Base-by-base conservation (phyloP, 768 basidiomycete species). In the Boletus patriciae region DNA sequence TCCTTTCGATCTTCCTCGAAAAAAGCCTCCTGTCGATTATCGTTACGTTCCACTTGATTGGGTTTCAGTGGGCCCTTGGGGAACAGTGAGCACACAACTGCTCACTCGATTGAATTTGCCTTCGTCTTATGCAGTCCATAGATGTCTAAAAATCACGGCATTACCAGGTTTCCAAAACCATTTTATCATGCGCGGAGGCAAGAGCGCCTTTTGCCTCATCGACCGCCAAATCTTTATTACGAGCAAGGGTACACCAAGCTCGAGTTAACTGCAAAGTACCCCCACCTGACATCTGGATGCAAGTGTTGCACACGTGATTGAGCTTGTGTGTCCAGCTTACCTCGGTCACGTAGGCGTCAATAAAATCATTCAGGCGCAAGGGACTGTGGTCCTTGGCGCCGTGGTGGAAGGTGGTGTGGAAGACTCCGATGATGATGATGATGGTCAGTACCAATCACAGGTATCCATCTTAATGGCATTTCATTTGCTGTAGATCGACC, bases 361-460 rank as follows among this genome's bases (percentile, higher is more conserved):
- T 58, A 77, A 72, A 38, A 77, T 87, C 23, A 69, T 79, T 16
- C 86, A 87, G 57, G 67, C 63, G 10, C 68, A 73, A 10, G 72
- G 67, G 1, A 74, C 66, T 33, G 72, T 81, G 4, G 76, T 77
- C 18, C 73, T 82, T 33, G 75, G 77, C 23, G 79, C 81, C 50
- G 75, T 76, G 6, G 77, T 78, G 40, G 66, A 71, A 31, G 83
- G 77, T 16, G 85, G 85, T 2, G 37, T 71, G 23, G 59, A 73
- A 13, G 79, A 83, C 41, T 50, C 54, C 41, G 67, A 68, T 9
- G 51, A 55, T 0, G 66, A 68, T 16, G 61, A 62, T 29, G 38
- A 40, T 11, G 63, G 69, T 71, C 40, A 50, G 62, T 62, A 25
- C 31, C 23, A 44, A 46, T 16, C 53, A 31, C 29, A 46, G 53